These are phyloP conservation scores for Cyclotella cryptica DNA, from an alignment of 108 stramenopile genomes.

Conservation along the genomic window DNA sequence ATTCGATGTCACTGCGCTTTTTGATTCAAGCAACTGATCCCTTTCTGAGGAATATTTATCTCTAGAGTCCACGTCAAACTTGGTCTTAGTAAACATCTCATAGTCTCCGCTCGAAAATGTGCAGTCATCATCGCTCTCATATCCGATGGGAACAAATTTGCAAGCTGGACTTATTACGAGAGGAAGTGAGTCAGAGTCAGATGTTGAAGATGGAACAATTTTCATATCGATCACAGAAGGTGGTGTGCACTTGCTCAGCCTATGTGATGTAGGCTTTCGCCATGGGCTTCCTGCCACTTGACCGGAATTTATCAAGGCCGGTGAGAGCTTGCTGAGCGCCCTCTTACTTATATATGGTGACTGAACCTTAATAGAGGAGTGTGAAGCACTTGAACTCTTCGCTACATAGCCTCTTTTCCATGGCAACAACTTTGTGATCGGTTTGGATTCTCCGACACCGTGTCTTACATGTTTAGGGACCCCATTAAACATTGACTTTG, in stretches of 20 bases:
- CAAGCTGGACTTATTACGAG: slow-evolving; percentile 15
- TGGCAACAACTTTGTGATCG: neutral
- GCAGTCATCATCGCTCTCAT: slow-evolving; percentile 2
- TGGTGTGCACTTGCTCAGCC: neutral
- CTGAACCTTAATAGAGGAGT: neutral
- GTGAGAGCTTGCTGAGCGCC: slow-evolving; percentile 1
- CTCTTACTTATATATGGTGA: slow-evolving; percentile 12
- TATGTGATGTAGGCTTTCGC: neutral
- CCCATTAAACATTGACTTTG: slow-evolving; percentile 10
- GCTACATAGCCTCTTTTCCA: slow-evolving; percentile 1
- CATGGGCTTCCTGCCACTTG: slow-evolving; percentile 1
- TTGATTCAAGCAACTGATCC: neutral
- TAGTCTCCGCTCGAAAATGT: neutral
- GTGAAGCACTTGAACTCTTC: neutral
- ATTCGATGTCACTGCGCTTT: neutral
- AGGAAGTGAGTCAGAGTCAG: slow-evolving; percentile 22
- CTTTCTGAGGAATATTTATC: neutral
- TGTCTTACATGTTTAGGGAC: neutral
- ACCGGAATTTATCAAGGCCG: slow-evolving; percentile 1
- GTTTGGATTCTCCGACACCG: neutral
- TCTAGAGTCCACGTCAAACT: neutral
- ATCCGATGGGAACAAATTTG: slow-evolving; percentile 25
- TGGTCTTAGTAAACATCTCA: neutral
- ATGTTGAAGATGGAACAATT: slow-evolving; percentile 10
- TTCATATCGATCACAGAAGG: neutral